Evolutionary conservation across 345 rosid species (phyloP), one percentile per base, ranked within the genome.

Genomic region (Ailanthus altissimus): DNA sequence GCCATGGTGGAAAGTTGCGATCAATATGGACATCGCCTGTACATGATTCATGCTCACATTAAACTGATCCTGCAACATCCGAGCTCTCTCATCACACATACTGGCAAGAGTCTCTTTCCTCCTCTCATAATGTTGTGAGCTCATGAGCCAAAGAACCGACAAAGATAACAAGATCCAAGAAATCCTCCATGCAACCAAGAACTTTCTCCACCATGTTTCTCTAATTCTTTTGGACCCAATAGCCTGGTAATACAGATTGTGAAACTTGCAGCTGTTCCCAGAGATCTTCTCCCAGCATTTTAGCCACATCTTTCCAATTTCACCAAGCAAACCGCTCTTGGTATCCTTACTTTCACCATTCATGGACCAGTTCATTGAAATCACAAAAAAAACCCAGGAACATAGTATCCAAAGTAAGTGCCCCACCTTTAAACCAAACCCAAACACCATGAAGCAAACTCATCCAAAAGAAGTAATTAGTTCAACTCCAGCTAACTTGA

Each of bases 1-100:
- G 73, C 90, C 93, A 83, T 95, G 99, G 88, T 95, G 98, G 73
- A 95, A 95, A 60, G 94, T 90, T 64, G 98, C 88, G 87, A 95
- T 95, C 86, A 93, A 86, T 81, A 95, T 92, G 67, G 99, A 91
- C 92, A 95, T 93, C 38, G 98, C 99, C 76, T 95, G 99, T 43
- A 95, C 86, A 86, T 95, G 99, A 82, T 95, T 95, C 99, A 95
- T 83, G 85, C 99, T 95, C 40, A 95, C 99, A 85, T 95, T 95
- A 83, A 95, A 95, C 83, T 95, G 99, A 86, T 95, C 99, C 83
- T 93, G 99, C 23, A 95, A 81, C 99, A 95, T 93, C 84, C 99
- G 86, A 73, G 99, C 97, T 78, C 99, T 91, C 85, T 93, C 97
- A 75, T 93, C 99, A 68, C 99, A 95, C 99, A 95, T 92, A 69